phyloP scores from a whole-genome alignment of 345 rosid species.

The Noccaea bulbosa region DNA sequence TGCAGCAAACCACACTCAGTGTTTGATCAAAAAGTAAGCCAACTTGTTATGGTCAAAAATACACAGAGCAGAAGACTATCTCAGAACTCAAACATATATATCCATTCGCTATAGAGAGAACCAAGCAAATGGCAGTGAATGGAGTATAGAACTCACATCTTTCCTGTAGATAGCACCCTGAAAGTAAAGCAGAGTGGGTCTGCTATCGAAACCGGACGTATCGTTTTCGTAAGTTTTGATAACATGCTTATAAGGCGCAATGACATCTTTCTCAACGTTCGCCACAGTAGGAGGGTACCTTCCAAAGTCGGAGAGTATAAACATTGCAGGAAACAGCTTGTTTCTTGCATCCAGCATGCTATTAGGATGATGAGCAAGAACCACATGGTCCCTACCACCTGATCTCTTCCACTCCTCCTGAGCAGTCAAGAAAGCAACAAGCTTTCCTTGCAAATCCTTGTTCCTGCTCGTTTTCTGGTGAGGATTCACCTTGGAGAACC shows the following conservation, averaged over 20 bases:
- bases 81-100: neutral
- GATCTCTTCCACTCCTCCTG: constrained; percentile 84
- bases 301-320: constrained; percentile 89
- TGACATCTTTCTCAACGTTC: constrained; percentile 84
- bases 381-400: constrained; percentile 76
- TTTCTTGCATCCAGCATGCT: constrained; percentile 84
- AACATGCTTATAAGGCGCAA: constrained; percentile 92
- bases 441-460: constrained; percentile 67
- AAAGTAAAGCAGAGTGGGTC: constrained; percentile 81
- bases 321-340: constrained; percentile 81
- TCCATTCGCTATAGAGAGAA: too few species aligned
- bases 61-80: neutral
- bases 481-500: constrained; percentile 69
- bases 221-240: constrained; percentile 67
- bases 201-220: constrained; percentile 65
- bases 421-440: constrained; percentile 61
- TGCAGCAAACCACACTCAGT: neutral
- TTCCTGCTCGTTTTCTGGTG: constrained; percentile 68
- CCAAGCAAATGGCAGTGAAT: neutral
- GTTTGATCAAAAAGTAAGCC: neutral
- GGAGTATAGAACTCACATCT: constrained; percentile 62
- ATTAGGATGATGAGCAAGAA: constrained; percentile 96
- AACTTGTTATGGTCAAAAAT: neutral
- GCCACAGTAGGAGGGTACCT: constrained; percentile 92
- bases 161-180: constrained; percentile 98